phyloP scores from a whole-genome alignment of 495 filamentous ascomycete genomes.

The Extremus antarcticus region DNA sequence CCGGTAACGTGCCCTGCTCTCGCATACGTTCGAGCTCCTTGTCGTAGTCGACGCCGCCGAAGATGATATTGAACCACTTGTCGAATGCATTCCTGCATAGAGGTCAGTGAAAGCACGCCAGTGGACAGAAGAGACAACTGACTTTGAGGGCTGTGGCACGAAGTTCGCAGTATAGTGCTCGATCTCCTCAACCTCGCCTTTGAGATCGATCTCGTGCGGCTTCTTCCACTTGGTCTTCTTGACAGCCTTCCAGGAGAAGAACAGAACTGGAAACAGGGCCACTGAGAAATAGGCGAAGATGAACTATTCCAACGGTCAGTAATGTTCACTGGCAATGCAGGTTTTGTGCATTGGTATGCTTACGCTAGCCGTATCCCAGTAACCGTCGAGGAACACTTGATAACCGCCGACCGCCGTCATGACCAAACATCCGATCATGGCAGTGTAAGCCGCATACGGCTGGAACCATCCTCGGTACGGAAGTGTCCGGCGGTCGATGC shows the following conservation, averaged over 20 bases:
- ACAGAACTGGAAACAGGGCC: conserved; percentile 45
- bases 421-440: conserved; percentile 45
- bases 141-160: conserved; percentile 48
- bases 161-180: conserved; percentile 62
- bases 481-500: conserved; percentile 42
- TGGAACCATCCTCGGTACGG: conserved; percentile 48
- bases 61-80: conserved; percentile 26
- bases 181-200: conserved; percentile 53
- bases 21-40: background rate
- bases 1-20: background rate
- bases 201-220: conserved; percentile 53
- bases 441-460: conserved; percentile 52
- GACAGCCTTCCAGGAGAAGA: conserved; percentile 43
- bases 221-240: conserved; percentile 36
- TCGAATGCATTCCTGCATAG: conserved; percentile 17
- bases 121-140: conserved; percentile 16
- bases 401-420: conserved; percentile 47
- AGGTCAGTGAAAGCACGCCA: background rate
- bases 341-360: too few species aligned
- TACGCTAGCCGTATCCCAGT: conserved; percentile 31
- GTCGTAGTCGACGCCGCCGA: conserved; percentile 10
- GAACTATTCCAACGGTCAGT: background rate
- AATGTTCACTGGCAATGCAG: too few species aligned
- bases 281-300: conserved; percentile 44
- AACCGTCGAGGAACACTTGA: conserved; percentile 38